These are phyloP conservation scores for Candida manassasensis DNA, from an alignment of 805 yeast species.

Conservation along the genomic window DNA sequence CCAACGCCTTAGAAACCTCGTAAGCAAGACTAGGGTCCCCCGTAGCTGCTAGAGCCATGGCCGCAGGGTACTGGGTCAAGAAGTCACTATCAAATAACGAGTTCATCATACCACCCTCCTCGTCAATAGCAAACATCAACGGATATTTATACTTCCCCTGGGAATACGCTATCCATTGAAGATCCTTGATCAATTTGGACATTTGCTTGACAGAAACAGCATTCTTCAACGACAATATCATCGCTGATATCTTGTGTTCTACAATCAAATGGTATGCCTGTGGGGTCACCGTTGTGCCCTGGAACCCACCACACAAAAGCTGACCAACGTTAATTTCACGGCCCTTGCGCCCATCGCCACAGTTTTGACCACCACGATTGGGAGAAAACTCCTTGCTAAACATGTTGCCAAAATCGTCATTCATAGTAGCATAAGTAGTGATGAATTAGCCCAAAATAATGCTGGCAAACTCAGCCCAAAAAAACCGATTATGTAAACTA, in stretches of 20 bases:
- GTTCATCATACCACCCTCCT: constrained; percentile 62
- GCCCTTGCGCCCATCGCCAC: too few species aligned
- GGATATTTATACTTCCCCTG: constrained; percentile 49
- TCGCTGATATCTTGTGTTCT: constrained; percentile 46
- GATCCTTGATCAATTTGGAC: constrained; percentile 44
- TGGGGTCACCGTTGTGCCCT: constrained; percentile 48
- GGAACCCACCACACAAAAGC: constrained; percentile 56
- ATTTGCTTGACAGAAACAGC: constrained; percentile 46
- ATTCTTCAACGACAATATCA: constrained; percentile 50
- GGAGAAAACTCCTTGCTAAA: too few species aligned
- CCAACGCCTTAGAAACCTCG: constrained; percentile 50
- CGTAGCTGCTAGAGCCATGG: constrained; percentile 60
- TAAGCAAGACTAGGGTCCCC: constrained; percentile 46
- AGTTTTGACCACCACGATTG: too few species aligned
- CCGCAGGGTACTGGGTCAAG: constrained; percentile 58
- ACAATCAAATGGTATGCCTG: constrained; percentile 50
- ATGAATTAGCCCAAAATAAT: too few species aligned
- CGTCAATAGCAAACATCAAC: constrained; percentile 53
- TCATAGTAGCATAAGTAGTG: too few species aligned
- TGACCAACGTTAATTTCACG: constrained; percentile 36
- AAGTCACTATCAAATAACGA: constrained; percentile 48
- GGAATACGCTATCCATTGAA: constrained; percentile 49
- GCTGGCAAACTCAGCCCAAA: too few species aligned
- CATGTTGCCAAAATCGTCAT: too few species aligned
- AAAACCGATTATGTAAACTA: too few species aligned